Percentiles rank a stretch among this genome's conserved stretches.
Evolutionary conservation across 305 asterid genomes (phyloP).

Genomic region (Plantago coronopus): DNA sequence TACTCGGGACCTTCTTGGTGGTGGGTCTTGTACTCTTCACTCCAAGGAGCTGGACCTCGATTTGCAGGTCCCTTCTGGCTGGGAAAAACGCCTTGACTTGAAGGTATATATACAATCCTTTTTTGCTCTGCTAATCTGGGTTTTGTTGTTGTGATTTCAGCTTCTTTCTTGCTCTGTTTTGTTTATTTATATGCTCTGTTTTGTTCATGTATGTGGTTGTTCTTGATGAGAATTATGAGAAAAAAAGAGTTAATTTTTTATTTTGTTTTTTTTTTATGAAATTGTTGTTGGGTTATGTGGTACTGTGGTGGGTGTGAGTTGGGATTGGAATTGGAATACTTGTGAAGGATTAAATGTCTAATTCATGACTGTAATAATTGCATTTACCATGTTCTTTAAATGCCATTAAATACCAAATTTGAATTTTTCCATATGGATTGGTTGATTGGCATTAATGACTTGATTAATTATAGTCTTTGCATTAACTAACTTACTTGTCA

Average conservation of each 20-base stretch:
- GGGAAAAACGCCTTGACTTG: conserved; percentile 57
- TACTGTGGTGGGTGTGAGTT: not conserved
- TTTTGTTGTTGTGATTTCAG: not conserved
- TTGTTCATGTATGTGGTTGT: not conserved
- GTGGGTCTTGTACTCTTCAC: conserved; percentile 40
- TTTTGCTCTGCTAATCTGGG: not conserved
- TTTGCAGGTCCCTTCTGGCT: conserved; percentile 56
- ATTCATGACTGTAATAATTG: not conserved
- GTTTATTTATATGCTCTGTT: no score
- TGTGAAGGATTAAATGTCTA: conserved; percentile 5
- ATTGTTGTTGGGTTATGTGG: not conserved
- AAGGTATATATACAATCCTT: conserved; percentile 28
- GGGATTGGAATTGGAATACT: not conserved
- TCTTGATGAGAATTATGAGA: not conserved
- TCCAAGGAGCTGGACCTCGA: conserved; percentile 54
- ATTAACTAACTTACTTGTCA: conserved; percentile 23
- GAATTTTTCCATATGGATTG: conserved; percentile 13
- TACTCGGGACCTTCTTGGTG: conserved; percentile 52
- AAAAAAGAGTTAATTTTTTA: no score
- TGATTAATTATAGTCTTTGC: conserved; percentile 8
- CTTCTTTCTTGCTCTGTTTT: no score
- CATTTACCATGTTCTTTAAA: conserved; percentile 1
- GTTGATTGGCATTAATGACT: conserved; percentile 15
- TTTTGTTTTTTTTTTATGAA: no score
- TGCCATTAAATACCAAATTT: conserved; percentile 5